Percentiles rank a stretch among this genome's conserved stretches.
phyloP scores from a whole-genome alignment of 768 basidiomycete genomes.

The Mycena crocata region DNA sequence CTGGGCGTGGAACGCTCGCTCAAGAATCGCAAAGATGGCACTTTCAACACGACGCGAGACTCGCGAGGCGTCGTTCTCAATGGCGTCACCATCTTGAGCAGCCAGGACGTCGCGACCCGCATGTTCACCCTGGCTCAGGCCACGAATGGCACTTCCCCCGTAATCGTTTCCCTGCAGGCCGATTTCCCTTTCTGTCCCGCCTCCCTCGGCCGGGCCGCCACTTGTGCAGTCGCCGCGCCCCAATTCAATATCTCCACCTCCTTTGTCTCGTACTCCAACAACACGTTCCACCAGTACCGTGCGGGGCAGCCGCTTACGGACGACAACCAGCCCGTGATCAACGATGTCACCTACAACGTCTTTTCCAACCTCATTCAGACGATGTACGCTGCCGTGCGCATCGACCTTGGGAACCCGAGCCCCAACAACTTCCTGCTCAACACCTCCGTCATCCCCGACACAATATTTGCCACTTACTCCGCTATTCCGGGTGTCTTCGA shows the following conservation, averaged over 20 bases:
- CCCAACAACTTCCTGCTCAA: constrained; percentile 44
- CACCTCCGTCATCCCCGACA: constrained; percentile 5
- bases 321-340: constrained; percentile 22
- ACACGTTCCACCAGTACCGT: constrained; percentile 5
- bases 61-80: constrained; percentile 22
- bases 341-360: constrained; percentile 11
- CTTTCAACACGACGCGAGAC: constrained; percentile 25
- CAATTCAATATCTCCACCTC: constrained; percentile 31
- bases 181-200: constrained; percentile 38
- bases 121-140: constrained; percentile 28
- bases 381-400: constrained; percentile 38
- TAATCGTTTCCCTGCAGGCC: constrained; percentile 36
- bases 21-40: constrained; percentile 21
- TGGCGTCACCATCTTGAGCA: constrained; percentile 11
- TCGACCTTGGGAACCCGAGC: constrained; percentile 43
- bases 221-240: constrained; percentile 33
- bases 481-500: neutral
- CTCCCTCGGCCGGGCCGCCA: constrained; percentile 28
- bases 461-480: constrained; percentile 11
- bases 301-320: neutral
- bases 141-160: constrained; percentile 34
- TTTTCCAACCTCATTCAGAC: constrained; percentile 39
- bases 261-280: constrained; percentile 27
- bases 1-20: constrained; percentile 27
- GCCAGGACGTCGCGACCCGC: constrained; percentile 31